These are phyloP conservation scores for Yamagishiella unicocca DNA, from an alignment of 139 green algal genomes.

Conservation along the genomic window DNA sequence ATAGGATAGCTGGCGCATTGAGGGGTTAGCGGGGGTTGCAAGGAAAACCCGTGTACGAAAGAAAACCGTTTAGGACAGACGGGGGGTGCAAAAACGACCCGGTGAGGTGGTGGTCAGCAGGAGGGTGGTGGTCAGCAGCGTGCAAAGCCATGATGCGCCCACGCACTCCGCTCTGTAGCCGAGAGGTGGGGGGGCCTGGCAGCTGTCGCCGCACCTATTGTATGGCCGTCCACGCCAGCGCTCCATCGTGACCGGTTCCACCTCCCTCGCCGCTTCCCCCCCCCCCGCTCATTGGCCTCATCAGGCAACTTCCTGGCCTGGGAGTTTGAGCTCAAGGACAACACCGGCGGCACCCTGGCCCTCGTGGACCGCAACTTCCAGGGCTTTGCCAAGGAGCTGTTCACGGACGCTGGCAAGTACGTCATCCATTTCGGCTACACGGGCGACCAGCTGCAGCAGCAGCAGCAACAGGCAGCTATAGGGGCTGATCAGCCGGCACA, in stretches of 20 bases:
- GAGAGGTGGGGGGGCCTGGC: neutral
- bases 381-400: constrained; percentile 84
- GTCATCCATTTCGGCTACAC: constrained; percentile 87
- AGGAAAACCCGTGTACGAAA: too few species aligned
- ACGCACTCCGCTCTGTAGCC: too few species aligned
- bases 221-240: neutral
- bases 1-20: too few species aligned
- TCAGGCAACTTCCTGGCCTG: constrained; percentile 84
- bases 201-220: neutral
- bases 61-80: too few species aligned
- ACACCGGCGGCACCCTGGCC: constrained; percentile 76
- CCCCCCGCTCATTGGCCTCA: neutral
- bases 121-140: too few species aligned
- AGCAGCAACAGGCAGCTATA: neutral
- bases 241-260: neutral
- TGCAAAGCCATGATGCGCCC: too few species aligned
- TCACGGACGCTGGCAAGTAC: constrained; percentile 88
- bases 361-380: constrained; percentile 93
- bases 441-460: constrained; percentile 44
- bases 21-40: too few species aligned
- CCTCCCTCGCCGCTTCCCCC: too few species aligned
- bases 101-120: too few species aligned
- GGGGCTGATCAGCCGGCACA: neutral
- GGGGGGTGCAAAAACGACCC: too few species aligned
- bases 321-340: constrained; percentile 91